Percentiles rank a stretch among this genome's conserved stretches.
These are phyloP conservation scores for Annona cherimola DNA, from an alignment of 164 flowering plant species.

Conservation along the genomic window DNA sequence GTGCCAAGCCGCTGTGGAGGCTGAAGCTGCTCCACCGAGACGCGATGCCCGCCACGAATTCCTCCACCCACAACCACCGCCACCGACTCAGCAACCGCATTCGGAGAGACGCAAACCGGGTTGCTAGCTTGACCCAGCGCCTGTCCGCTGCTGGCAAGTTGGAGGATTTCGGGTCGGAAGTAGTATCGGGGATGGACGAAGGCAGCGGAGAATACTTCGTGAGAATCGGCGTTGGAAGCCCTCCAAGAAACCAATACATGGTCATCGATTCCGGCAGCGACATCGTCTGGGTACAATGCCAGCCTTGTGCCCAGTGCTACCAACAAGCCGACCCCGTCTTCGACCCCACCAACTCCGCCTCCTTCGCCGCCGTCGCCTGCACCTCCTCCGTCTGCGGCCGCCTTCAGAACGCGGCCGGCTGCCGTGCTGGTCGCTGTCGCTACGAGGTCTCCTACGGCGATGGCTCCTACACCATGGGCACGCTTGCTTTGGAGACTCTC, in stretches of 20 bases:
- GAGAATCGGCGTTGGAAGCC: conserved; percentile 83
- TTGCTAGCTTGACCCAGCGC: conserved; percentile 31
- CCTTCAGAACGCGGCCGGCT: conserved; percentile 46
- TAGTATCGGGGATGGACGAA: conserved; percentile 82
- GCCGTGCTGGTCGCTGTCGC: conserved; percentile 52
- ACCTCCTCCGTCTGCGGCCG: conserved; percentile 42
- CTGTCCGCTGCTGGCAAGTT: conserved; percentile 17
- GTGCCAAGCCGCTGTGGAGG: conserved; percentile 8
- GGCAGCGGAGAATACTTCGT: conserved; percentile 93
- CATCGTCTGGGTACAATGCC: conserved; percentile 87
- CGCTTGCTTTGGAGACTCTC: conserved; percentile 51
- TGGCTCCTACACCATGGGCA: conserved; percentile 63
- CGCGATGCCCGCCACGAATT: conserved; percentile 3
- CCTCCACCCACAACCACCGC: conserved; percentile 16
- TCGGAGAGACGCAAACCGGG: conserved; percentile 48
- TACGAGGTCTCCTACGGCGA: conserved; percentile 70
- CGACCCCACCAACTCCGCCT: conserved; percentile 64
- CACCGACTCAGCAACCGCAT: conserved; percentile 41
- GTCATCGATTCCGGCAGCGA: conserved; percentile 89
- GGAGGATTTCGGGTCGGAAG: conserved; percentile 72
- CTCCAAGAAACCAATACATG: conserved; percentile 66
- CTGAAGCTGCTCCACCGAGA: conserved; percentile 25
- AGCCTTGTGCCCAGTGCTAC: conserved; percentile 75
- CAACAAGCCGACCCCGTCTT: conserved; percentile 81
- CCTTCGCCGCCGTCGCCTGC: conserved; percentile 64